Evolutionary conservation across 2,329 filamentous ascomycete species (phyloP).

Genomic region (Sporothrix brasiliensis): DNA sequence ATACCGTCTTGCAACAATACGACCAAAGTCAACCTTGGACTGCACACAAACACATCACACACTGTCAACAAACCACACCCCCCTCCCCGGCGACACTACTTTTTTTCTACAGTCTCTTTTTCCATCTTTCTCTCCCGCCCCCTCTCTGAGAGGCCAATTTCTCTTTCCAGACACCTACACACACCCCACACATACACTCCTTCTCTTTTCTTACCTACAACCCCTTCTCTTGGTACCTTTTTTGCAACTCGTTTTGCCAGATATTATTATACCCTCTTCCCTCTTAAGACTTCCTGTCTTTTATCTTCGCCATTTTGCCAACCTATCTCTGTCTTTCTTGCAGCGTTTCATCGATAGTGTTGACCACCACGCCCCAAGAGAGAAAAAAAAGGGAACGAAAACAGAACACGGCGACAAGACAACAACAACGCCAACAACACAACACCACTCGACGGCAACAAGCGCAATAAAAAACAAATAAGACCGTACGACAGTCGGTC

Average conservation of each 20-base stretch:
- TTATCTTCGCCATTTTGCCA: slow-evolving; percentile 33
- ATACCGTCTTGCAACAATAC: slow-evolving; percentile 2
- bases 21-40: slow-evolving; percentile 2
- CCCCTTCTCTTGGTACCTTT: slow-evolving; percentile 26
- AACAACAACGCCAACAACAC: neutral
- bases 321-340: slow-evolving; percentile 45
- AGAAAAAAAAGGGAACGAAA: neutral
- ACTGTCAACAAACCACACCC: slow-evolving; percentile 24
- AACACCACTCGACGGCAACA: neutral
- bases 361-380: slow-evolving; percentile 18
- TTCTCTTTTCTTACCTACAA: neutral
- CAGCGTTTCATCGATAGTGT: slow-evolving; percentile 41
- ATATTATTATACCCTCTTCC: slow-evolving; percentile 27
- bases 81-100: slow-evolving; percentile 4
- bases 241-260: neutral
- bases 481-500: neutral
- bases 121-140: neutral
- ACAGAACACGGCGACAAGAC: neutral
- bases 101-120: neutral
- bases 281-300: neutral
- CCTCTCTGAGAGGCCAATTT: slow-evolving; percentile 23
- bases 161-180: neutral
- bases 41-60: slow-evolving; percentile 22
- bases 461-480: neutral
- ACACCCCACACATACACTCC: neutral